Conservation (phyloP, 225 moss, liverwort and hornwort genomes). For the Polytrichum formosum region DNA sequence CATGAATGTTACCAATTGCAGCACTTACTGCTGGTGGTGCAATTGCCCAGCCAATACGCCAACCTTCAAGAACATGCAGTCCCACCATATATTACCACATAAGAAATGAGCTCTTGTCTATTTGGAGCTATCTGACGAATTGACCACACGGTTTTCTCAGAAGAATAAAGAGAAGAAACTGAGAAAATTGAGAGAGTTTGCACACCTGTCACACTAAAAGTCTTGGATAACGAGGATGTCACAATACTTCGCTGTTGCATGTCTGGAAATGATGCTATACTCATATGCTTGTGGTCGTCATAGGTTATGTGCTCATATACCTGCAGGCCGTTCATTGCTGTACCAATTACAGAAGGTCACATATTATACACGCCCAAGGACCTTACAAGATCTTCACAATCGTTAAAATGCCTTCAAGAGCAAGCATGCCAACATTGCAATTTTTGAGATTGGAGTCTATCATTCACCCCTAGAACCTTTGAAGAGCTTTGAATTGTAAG, state of each 20-base stretch:
- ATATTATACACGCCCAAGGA: no score
- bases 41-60: slow-evolving; percentile 92
- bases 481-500: background rate
- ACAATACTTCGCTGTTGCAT: slow-evolving; percentile 87
- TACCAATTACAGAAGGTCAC: no score
- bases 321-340: slow-evolving; percentile 26
- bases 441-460: no score
- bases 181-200: background rate
- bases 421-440: no score
- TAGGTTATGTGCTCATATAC: slow-evolving; percentile 87
- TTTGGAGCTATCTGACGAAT: no score
- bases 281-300: slow-evolving; percentile 51
- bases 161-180: no score
- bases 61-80: slow-evolving; percentile 46
- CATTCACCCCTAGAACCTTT: no score
- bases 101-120: no score
- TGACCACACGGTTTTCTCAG: no score
- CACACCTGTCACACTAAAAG: slow-evolving; percentile 87
- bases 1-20: slow-evolving; percentile 75
- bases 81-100: no score
- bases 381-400: no score
- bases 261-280: slow-evolving; percentile 75
- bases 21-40: slow-evolving; percentile 63
- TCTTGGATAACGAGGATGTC: slow-evolving; percentile 94
- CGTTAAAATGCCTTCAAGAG: no score